Conservation (phyloP, 805 yeast species). For the Wickerhamiella spandovensis region DNA sequence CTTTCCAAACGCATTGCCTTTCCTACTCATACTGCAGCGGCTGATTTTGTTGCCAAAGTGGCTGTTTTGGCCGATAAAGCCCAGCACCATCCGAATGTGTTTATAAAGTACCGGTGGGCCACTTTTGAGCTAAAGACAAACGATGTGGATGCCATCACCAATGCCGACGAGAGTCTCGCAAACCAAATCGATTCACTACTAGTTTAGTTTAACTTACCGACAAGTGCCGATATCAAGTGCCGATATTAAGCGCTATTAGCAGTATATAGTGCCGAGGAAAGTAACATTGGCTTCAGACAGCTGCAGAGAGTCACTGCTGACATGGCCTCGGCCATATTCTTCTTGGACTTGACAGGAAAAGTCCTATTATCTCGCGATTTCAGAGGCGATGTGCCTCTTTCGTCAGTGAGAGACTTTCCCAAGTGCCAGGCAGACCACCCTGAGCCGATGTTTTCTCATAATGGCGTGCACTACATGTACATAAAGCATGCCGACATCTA, state of each 20-base stretch:
- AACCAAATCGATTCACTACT: constrained; percentile 5
- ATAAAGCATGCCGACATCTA: constrained; percentile 38
- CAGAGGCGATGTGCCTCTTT: constrained; percentile 51
- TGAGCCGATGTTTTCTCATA: constrained; percentile 34
- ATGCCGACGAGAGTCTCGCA: constrained; percentile 14
- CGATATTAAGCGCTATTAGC: no score
- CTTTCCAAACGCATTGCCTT: constrained; percentile 11
- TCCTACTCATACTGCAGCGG: constrained; percentile 16
- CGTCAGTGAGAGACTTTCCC: constrained; percentile 51
- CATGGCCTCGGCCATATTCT: constrained; percentile 59
- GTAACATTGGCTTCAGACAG: neutral
- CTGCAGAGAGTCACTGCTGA: neutral
- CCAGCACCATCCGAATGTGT: constrained; percentile 17
- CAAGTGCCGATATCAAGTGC: neutral
- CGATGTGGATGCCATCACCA: constrained; percentile 12
- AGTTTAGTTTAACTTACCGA: no score
- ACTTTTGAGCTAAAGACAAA: constrained; percentile 14
- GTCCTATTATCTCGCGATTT: constrained; percentile 58
- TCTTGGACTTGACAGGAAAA: constrained; percentile 55
- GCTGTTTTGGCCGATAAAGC: constrained; percentile 13
- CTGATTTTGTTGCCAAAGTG: constrained; percentile 10
- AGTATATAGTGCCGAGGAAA: no score
- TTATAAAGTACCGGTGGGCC: constrained; percentile 12
- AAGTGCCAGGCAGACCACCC: constrained; percentile 31
- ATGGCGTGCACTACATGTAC: constrained; percentile 45